phyloP scores from a whole-genome alignment of 306 rosid species.

The Prunus campanulata region DNA sequence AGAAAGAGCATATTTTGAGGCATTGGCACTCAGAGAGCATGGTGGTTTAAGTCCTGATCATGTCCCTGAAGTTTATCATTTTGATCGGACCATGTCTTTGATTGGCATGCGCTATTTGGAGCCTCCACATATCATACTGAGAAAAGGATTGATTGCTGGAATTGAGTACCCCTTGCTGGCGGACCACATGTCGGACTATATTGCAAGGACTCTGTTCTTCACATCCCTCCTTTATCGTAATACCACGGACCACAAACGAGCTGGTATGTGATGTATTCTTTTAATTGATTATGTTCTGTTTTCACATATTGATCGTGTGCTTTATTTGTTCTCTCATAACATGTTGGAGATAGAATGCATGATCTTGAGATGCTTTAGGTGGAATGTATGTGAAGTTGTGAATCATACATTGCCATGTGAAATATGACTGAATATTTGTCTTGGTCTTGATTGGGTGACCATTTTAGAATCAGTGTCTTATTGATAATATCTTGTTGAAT shows the following conservation, averaged over 20 bases:
- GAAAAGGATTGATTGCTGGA: conserved; percentile 90
- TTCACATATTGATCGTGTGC: not conserved
- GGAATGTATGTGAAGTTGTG: not conserved
- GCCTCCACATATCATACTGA: conserved; percentile 84
- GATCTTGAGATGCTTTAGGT: not conserved
- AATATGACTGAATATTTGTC: not conserved
- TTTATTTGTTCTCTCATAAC: not conserved
- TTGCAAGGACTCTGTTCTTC: conserved; percentile 76
- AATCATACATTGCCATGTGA: not conserved
- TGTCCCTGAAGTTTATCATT: conserved; percentile 81
- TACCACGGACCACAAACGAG: conserved; percentile 71
- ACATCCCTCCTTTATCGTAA: conserved; percentile 72
- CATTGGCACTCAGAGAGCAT: conserved; percentile 46
- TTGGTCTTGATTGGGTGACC: not conserved
- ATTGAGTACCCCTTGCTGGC: conserved; percentile 72
- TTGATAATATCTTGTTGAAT: not conserved
- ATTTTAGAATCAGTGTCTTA: not conserved
- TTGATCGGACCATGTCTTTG: conserved; percentile 80
- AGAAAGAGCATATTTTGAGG: conserved; percentile 91
- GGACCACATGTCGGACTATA: conserved; percentile 66
- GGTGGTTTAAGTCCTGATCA: conserved; percentile 41
- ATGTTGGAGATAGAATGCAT: not conserved
- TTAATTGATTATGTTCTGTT: not conserved
- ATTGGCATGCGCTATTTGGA: conserved; percentile 88
- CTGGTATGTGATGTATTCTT: conserved; percentile 40